phyloP scores from a whole-genome alignment of 805 yeast species.

The Pichia gijzeniarum region DNA sequence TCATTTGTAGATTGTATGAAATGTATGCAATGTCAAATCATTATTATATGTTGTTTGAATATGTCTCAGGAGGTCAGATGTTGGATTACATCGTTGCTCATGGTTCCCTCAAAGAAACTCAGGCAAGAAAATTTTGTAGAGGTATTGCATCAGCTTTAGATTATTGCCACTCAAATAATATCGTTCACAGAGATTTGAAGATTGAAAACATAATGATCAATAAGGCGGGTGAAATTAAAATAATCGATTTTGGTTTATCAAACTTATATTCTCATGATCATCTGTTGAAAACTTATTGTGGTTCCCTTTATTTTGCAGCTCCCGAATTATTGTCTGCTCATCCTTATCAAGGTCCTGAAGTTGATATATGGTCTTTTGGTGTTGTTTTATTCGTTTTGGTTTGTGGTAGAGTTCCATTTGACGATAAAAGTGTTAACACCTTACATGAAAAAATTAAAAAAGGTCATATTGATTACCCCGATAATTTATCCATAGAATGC shows the following conservation, averaged over 20 bases:
- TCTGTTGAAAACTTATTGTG: constrained; percentile 89
- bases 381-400: constrained; percentile 91
- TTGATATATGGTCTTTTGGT: constrained; percentile 98
- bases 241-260: constrained; percentile 93
- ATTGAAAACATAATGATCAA: constrained; percentile 95
- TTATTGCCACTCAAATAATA: constrained; percentile 88
- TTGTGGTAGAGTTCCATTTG: constrained; percentile 97
- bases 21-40: constrained; percentile 96
- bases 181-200: constrained; percentile 94
- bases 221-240: constrained; percentile 87
- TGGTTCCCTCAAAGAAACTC: constrained; percentile 88
- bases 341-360: constrained; percentile 95
- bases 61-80: constrained; percentile 96
- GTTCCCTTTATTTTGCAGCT: constrained; percentile 96
- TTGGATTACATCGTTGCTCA: constrained; percentile 95
- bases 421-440: constrained; percentile 86
- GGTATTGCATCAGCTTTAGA: constrained; percentile 92
- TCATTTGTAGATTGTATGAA: constrained; percentile 85
- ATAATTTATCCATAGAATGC: constrained; percentile 72
- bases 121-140: constrained; percentile 90
- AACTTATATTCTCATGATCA: constrained; percentile 70
- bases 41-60: constrained; percentile 94
- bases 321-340: constrained; percentile 91
- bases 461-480: constrained; percentile 90
- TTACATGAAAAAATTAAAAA: constrained; percentile 90